phyloP scores from a whole-genome alignment of 129 eudicot genomes.

The Cynara cardunculus region DNA sequence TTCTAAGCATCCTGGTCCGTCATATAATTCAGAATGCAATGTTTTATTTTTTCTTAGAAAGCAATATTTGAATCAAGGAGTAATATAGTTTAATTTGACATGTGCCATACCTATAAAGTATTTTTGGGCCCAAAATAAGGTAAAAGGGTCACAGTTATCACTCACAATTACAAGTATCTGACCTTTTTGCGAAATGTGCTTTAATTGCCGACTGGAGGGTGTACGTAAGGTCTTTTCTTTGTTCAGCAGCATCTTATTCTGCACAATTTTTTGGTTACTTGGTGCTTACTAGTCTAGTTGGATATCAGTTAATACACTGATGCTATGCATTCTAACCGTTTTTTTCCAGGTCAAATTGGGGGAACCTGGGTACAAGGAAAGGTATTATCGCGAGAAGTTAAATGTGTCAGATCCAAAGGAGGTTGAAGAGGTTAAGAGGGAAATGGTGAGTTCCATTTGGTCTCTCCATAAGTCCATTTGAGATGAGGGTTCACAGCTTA shows the following conservation, averaged over 20 bases:
- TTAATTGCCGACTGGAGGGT: background rate
- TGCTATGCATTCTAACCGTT: background rate
- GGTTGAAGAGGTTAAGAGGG: constrained; percentile 60
- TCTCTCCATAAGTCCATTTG: background rate
- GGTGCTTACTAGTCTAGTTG: constrained; percentile 8
- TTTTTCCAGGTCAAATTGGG: constrained; percentile 72
- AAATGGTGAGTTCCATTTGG: constrained; percentile 51
- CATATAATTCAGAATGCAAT: background rate
- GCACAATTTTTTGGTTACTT: background rate
- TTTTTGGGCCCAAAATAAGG: background rate
- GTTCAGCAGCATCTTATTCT: background rate
- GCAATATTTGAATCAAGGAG: background rate
- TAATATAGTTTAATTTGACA: background rate
- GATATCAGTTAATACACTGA: background rate
- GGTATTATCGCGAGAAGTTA: constrained; percentile 90
- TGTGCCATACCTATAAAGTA: background rate
- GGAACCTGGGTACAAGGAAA: constrained; percentile 95
- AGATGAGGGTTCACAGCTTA: background rate
- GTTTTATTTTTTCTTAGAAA: background rate
- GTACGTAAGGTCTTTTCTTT: background rate
- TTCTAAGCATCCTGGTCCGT: background rate
- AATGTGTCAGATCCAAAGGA: constrained; percentile 56
- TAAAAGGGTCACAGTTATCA: background rate
- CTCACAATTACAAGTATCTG: background rate
- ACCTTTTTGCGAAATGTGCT: background rate